Percentiles rank a stretch among this genome's conserved stretches.
phyloP scores from a whole-genome alignment of 805 yeast species.

The Starmerella cellae region DNA sequence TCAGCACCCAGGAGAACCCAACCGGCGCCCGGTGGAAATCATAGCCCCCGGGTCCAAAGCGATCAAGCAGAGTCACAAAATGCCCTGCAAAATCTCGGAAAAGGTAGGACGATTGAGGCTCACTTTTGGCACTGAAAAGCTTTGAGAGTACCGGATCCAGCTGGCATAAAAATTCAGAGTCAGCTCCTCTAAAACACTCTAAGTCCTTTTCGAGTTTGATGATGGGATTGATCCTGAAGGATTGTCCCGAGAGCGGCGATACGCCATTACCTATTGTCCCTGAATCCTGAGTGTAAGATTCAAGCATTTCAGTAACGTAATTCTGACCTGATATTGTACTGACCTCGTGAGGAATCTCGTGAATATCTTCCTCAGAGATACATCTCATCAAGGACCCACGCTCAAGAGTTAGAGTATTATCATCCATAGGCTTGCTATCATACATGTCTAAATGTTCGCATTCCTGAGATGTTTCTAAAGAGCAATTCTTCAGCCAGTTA shows the following conservation, averaged over 20 bases:
- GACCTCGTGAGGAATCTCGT: no score
- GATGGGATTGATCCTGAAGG: background rate
- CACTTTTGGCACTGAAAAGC: constrained; percentile 12
- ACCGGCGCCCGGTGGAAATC: constrained; percentile 12
- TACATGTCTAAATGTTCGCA: no score
- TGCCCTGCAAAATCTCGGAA: constrained; percentile 21
- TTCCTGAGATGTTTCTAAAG: no score
- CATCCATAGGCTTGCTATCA: no score
- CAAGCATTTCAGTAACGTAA: no score
- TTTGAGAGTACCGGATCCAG: constrained; percentile 8
- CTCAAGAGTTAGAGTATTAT: no score
- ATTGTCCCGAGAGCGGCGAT: background rate
- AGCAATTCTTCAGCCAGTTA: no score
- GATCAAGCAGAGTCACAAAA: constrained; percentile 11
- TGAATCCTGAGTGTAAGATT: background rate
- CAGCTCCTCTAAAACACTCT: constrained; percentile 5
- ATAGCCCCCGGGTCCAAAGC: constrained; percentile 13
- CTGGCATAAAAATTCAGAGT: constrained; percentile 7
- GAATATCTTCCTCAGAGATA: no score
- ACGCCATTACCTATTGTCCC: background rate
- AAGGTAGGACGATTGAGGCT: constrained; percentile 12
- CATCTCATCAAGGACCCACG: no score
- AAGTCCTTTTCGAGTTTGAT: constrained; percentile 1
- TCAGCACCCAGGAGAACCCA: constrained; percentile 11
- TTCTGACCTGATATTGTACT: no score